phyloP scores from a whole-genome alignment of 306 rosid species.

The Leucaena leucocephala region DNA sequence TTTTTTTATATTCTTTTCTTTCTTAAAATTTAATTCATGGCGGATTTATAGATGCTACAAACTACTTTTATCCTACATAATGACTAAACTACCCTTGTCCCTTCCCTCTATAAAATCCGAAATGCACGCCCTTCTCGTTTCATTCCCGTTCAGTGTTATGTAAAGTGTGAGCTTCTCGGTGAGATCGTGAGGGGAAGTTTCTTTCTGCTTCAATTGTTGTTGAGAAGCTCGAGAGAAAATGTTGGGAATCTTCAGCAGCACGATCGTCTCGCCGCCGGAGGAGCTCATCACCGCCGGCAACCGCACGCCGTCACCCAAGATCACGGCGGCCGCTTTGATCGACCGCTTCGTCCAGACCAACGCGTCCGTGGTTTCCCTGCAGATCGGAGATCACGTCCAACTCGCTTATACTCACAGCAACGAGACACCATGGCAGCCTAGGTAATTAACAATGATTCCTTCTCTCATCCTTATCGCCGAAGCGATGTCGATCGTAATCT shows the following conservation, averaged over 20 bases:
- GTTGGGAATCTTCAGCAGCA: constrained; percentile 88
- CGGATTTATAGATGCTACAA: constrained; percentile 3
- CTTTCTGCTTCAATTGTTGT: not conserved
- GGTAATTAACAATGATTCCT: constrained; percentile 48
- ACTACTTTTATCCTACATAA: not conserved
- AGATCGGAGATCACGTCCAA: constrained; percentile 68
- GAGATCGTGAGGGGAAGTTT: not conserved
- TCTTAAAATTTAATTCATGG: not conserved
- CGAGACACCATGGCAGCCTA: constrained; percentile 66
- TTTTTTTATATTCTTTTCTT: no score
- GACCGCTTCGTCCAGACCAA: constrained; percentile 63
- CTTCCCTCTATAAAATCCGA: constrained; percentile 37
- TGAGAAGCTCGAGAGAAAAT: constrained; percentile 26
- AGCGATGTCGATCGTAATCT: not conserved
- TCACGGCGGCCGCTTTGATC: constrained; percentile 52
- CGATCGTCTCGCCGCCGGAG: constrained; percentile 79
- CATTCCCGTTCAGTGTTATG: constrained; percentile 22
- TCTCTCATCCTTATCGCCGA: not conserved
- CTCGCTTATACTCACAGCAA: constrained; percentile 74
- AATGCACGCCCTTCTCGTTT: not conserved
- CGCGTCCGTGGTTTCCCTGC: constrained; percentile 62
- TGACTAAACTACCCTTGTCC: constrained; percentile 38
- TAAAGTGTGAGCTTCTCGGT: not conserved
- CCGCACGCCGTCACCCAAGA: constrained; percentile 85
- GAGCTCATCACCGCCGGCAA: constrained; percentile 88